Percentiles rank a stretch among this genome's conserved stretches.
Evolutionary conservation across 495 filamentous ascomycete species (phyloP).

Genomic region (Tuber melanosporum): DNA sequence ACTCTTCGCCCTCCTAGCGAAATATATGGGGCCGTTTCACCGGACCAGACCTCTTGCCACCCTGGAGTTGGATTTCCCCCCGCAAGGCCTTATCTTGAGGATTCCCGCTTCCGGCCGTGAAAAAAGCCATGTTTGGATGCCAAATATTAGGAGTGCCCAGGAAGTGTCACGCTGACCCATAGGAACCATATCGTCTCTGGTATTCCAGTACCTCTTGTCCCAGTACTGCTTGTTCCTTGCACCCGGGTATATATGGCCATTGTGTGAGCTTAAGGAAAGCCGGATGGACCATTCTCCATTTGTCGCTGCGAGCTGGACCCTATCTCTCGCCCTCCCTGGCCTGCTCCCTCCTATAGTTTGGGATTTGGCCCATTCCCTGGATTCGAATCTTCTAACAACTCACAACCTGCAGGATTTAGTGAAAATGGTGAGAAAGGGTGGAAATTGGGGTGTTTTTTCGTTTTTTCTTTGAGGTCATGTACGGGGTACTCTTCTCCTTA

Average conservation of each 20-base stretch:
- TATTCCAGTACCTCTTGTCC: not conserved
- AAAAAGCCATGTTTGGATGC: not conserved
- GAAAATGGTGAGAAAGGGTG: too few species aligned
- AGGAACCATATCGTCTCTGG: not conserved
- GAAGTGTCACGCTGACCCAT: not conserved
- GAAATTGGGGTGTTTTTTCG: not conserved
- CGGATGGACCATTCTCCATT: not conserved
- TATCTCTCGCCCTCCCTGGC: not conserved
- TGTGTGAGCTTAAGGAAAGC: not conserved
- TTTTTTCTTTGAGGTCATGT: not conserved
- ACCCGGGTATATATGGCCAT: not conserved
- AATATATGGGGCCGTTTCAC: not conserved
- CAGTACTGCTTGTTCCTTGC: too few species aligned
- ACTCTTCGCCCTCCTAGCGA: not conserved
- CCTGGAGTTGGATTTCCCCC: not conserved
- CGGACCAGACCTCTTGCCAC: not conserved
- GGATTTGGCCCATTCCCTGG: not conserved
- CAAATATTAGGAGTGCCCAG: not conserved
- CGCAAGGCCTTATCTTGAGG: not conserved
- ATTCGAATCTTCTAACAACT: not conserved
- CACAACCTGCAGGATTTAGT: too few species aligned
- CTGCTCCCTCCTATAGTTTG: not conserved
- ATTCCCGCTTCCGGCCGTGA: not conserved
- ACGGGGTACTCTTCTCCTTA: not conserved
- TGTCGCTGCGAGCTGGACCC: not conserved